Base-by-base conservation (phyloP, 2,329 filamentous ascomycete genomes). In the Didymosphaeria variabile region DNA sequence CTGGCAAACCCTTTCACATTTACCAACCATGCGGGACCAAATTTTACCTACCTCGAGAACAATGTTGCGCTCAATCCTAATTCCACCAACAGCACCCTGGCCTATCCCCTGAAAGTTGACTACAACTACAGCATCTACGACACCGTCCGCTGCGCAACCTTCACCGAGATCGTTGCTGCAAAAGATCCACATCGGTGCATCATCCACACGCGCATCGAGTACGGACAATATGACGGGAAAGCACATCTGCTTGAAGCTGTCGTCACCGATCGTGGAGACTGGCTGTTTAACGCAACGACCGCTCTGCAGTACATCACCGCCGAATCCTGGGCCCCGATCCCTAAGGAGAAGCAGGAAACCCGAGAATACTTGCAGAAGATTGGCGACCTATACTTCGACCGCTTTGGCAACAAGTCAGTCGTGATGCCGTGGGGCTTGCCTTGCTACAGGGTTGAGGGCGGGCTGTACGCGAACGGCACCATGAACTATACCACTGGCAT, bases 231-330 rank as follows among this genome's bases (percentile, higher is more conserved):
- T 2, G 55, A 57, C 47, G 62, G 62, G 10, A 59, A 67, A 31
- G 65, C 65, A 0, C 58, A 47, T 17, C 42, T 67, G 8, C 70
- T 74, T 45, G 70, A 74, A 36, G 65, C 60, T 29, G 57, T 73
- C 12, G 69, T 73, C 1, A 72, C 72, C 0, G 69, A 71, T 29
- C 46, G 60, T 40, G 72, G 72, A 23, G 71, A 74, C 53, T 74
- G 72, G 71, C 61, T 69, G 1, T 73, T 74, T 64, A 74, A 74
- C 49, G 69, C 69, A 6, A 74, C 68, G 9, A 65, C 64, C 26
- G 64, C 62, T 21, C 51, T 65, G 13, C 52, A 67, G 44, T 64
- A 64, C 54, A 64, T 67, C 10, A 52, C 36, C 34, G 57, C 47
- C 7, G 72, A 74, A 31, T 58, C 52, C 26, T 73, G 72, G 70